Conservation (phyloP, 2,329 filamentous ascomycete species). For the Leptodontidium sp. region DNA sequence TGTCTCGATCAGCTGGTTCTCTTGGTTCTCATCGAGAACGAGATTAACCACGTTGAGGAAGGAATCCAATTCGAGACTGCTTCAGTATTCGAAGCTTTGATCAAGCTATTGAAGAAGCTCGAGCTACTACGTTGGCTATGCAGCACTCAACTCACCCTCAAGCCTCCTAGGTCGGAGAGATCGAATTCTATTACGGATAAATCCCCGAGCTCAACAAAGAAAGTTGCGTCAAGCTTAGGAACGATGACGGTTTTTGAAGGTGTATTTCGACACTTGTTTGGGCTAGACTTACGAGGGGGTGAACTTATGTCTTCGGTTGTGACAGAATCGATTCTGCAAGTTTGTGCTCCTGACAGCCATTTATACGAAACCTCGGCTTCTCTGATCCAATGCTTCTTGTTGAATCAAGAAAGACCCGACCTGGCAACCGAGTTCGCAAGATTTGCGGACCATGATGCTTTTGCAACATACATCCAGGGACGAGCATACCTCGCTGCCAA, state of each 20-base stretch:
- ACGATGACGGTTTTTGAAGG: conserved; percentile 66
- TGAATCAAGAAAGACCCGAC: conserved; percentile 67
- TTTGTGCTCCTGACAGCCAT: conserved; percentile 70
- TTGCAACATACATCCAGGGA: conserved; percentile 83
- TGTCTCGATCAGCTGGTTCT: conserved; percentile 85
- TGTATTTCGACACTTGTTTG: conserved; percentile 69
- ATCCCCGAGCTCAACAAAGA: conserved; percentile 50
- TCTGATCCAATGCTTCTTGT: conserved; percentile 67
- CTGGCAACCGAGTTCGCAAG: conserved; percentile 64
- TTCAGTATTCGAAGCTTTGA: conserved; percentile 74
- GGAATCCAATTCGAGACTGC: conserved; percentile 73
- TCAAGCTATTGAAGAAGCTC: conserved; percentile 75
- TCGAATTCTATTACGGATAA: conserved; percentile 45
- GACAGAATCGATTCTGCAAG: conserved; percentile 71
- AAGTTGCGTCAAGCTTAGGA: conserved; percentile 54
- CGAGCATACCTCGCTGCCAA: conserved; percentile 78
- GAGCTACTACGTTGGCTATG: conserved; percentile 78
- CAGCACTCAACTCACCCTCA: conserved; percentile 63
- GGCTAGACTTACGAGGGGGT: conserved; percentile 60
- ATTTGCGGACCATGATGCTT: conserved; percentile 65
- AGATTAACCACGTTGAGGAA: conserved; percentile 77
- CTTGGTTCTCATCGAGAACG: conserved; percentile 85
- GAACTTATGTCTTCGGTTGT: conserved; percentile 64
- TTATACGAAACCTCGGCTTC: conserved; percentile 66
- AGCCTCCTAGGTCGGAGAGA: conserved; percentile 54